Evolutionary conservation across 176 grass and related monocot species (phyloP), one percentile per base, ranked within the genome.

Genomic region (Tillandsia leiboldiana): DNA sequence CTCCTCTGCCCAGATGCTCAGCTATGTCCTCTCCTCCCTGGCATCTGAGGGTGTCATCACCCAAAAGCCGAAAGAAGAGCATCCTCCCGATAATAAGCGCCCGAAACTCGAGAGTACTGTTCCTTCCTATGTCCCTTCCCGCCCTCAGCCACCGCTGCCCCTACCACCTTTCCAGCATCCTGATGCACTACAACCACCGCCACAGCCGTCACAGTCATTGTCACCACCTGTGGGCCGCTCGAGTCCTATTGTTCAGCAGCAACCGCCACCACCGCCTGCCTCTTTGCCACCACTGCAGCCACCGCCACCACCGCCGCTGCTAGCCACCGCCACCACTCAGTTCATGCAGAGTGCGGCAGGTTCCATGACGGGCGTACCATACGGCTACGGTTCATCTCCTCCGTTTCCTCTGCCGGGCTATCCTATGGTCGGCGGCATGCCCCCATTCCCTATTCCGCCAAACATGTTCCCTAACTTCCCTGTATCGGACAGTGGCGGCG

Each of bases 1-100:
- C 18, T 75, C 73, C 12, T 53, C 73, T 52, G 58, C 48, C 71
- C 57, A 75, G 49, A 75, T 75, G 72, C 59, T 65, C 2, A 75
- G 48, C 48, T 75, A 52, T 66, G 12, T 20, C n/a, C 71, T 75
- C 26, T 53, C 63, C 9, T 75, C 73, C 26, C 49, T 66, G 26
- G 12, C 61, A 11, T 75, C 73, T 6, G 63, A 75, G 50, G 73
- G 63, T 2, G 10, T 15, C 26, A 49, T 42, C 3, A 62, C 12
- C 26, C 73, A 52, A 10, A 4, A 23, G 15, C 3, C 14, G 11
- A 75, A 66, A 33, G 63, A 75, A 75, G 73, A 75, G 24, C 48
- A 18, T 23, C 18, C 49, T 75, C 53, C 73, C 53, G 73, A 75
- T 53, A 75, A 29, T 17, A 75, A 75, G 50, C 65, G 63, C 24